Conservation (phyloP, 225 moss, liverwort and hornwort species). For the Marchantia polymorpha region DNA sequence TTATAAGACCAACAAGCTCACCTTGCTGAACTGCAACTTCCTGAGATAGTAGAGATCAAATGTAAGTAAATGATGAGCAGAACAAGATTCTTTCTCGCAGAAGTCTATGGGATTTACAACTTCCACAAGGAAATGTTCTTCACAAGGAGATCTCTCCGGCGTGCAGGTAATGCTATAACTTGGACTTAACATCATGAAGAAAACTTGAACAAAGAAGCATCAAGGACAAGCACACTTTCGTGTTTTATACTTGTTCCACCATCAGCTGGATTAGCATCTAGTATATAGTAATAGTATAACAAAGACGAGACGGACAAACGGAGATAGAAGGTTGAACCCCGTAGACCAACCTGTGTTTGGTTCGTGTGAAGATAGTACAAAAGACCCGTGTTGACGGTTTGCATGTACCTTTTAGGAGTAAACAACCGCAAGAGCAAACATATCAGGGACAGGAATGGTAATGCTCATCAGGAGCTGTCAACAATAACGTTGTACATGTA, state of each 20-base stretch:
- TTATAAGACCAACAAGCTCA: slow-evolving; percentile 51
- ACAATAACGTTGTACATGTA: neutral
- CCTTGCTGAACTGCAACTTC: slow-evolving; percentile 41
- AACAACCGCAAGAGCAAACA: neutral
- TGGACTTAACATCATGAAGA: neutral
- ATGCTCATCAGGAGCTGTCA: too few relatives aligned
- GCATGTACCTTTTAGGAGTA: slow-evolving; percentile 37
- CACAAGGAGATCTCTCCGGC: neutral
- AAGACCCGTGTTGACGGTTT: slow-evolving; percentile 36
- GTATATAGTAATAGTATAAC: neutral
- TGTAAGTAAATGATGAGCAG: neutral
- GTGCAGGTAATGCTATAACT: neutral
- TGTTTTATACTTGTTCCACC: too few relatives aligned
- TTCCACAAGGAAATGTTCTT: neutral
- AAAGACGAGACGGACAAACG: neutral
- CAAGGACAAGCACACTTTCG: neutral
- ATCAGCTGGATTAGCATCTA: neutral
- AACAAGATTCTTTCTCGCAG: neutral
- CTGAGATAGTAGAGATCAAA: slow-evolving; percentile 17
- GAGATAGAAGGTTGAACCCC: neutral
- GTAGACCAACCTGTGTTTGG: slow-evolving; percentile 36
- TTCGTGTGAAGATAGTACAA: slow-evolving; percentile 53
- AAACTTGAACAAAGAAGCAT: neutral
- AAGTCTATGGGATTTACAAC: too few relatives aligned
- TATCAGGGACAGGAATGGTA: neutral